A percentile compares a stretch with the other conserved stretches of the same genome.
These are phyloP conservation scores for Zygosaccharomyces kombuchaensis DNA, from an alignment of 805 yeast genomes.

Conservation along the genomic window DNA sequence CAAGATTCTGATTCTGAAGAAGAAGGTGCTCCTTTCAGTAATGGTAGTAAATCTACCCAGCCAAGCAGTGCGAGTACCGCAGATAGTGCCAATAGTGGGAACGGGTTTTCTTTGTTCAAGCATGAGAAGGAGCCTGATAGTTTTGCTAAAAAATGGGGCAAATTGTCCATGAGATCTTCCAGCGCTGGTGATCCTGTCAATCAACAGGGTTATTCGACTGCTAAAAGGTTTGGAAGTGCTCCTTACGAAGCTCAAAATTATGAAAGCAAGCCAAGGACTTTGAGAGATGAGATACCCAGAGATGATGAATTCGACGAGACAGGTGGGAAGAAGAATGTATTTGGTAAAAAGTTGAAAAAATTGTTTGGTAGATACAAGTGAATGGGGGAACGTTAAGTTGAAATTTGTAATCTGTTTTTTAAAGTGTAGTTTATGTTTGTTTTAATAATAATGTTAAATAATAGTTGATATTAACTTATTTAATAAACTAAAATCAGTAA, in stretches of 20 bases:
- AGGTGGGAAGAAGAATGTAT: conserved; percentile 30
- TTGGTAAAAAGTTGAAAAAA: conserved; percentile 39
- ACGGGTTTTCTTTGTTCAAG: conserved; percentile 21
- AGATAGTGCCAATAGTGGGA: conserved; percentile 6
- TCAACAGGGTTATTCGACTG: conserved; percentile 1
- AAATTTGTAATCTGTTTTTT: neutral
- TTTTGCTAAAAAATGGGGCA: conserved; percentile 21
- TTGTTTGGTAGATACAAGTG: conserved; percentile 38
- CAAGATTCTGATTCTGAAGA: conserved; percentile 62
- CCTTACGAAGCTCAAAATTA: conserved; percentile 1
- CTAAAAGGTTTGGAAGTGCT: conserved; percentile 11
- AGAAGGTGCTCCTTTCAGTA: conserved; percentile 30
- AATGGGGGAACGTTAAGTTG: neutral
- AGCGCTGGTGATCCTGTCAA: conserved; percentile 17
- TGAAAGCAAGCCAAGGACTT: conserved; percentile 7
- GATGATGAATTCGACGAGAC: conserved; percentile 7
- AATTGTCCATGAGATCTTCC: conserved; percentile 22
- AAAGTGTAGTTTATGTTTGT: neutral
- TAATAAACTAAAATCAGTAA: neutral
- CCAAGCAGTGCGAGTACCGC: conserved; percentile 9
- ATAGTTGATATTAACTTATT: neutral
- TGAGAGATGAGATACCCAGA: conserved; percentile 4
- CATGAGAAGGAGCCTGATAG: conserved; percentile 12
- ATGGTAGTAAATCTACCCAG: conserved; percentile 15
- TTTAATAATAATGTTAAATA: conserved; percentile 1